Evolutionary conservation across 2,329 filamentous ascomycete species (phyloP), one percentile per base, ranked within the genome.

Genomic region (Alternaria incomplexa): DNA sequence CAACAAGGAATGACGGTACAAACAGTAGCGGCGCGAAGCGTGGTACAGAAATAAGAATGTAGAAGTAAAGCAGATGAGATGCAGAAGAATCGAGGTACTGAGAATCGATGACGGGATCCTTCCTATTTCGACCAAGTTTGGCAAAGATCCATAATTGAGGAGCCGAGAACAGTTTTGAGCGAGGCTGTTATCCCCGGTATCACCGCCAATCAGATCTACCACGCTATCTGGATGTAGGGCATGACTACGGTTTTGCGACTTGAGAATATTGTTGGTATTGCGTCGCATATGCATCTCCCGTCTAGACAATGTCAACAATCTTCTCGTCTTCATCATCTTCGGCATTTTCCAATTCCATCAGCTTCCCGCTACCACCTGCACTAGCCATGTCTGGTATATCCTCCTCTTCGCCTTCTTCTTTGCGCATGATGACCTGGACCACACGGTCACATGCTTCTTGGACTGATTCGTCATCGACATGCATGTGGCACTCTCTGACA

Each of bases 401-500:
- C 58, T 82, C 82, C 53, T 85, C 86, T 51, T 85, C 87, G 7
- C 82, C 83, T 68, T 86, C 89, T 77, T 96, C 93, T 47, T 93
- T 92, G 59, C 92, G 85, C 89, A 93, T 93, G 64, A 97, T 78
- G 7, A 97, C 89, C 77, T 99, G 93, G 50, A 99, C 96, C 56
- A 98, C 77, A 60, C 96, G 86, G 79, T 98, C 96, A 73, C 92
- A 97, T 1, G 89, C 92, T 71, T 97, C 94, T 68, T 87, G 86
- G 3, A 98, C 92, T 15, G 85, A 90, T 48, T 96, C 93, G 73
- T 97, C 85, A 22, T 93, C 85, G 5, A 93, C 89, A 22, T 89
- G 87, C 65, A 90, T 73, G 83, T 99, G 96, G 30, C 91, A 90
- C 80, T 98, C 96, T 55, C 96, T 86, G 20, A 98, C 84, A 50